Percentiles rank a stretch among this genome's conserved stretches.
These are phyloP conservation scores for Eucalyptus virginea DNA, from an alignment of 345 rosid genomes.

Conservation along the genomic window DNA sequence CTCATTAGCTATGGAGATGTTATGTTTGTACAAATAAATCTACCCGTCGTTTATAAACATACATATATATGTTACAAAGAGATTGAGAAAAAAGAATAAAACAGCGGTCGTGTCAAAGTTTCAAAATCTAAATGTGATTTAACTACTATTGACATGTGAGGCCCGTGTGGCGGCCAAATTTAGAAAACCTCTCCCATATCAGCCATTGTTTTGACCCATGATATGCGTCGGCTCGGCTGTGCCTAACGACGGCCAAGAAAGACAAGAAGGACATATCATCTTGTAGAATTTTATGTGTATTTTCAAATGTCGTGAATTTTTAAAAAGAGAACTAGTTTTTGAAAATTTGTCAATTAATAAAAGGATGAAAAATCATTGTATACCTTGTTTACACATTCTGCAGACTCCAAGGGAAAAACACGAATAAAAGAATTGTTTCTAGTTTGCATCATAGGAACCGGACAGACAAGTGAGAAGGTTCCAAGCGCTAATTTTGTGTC, in stretches of 20 bases:
- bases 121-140: background rate
- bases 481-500: too few relatives aligned
- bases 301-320: too few relatives aligned
- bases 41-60: background rate
- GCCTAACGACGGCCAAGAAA: background rate
- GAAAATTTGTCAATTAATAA: too few relatives aligned
- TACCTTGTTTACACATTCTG: background rate
- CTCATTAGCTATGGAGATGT: background rate
- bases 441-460: too few relatives aligned
- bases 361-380: background rate
- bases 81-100: background rate
- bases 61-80: background rate
- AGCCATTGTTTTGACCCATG: background rate
- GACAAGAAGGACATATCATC: background rate
- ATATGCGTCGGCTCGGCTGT: background rate
- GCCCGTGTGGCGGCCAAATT: background rate
- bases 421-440: too few relatives aligned
- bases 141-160: background rate
- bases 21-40: background rate
- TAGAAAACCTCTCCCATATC: background rate
- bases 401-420: too few relatives aligned
- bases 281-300: background rate
- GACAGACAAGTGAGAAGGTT: too few relatives aligned
- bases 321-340: too few relatives aligned
- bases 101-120: background rate